Percentiles rank a stretch among this genome's conserved stretches.
phyloP scores from a whole-genome alignment of 495 filamentous ascomycete genomes.

The Penicillium soppii region DNA sequence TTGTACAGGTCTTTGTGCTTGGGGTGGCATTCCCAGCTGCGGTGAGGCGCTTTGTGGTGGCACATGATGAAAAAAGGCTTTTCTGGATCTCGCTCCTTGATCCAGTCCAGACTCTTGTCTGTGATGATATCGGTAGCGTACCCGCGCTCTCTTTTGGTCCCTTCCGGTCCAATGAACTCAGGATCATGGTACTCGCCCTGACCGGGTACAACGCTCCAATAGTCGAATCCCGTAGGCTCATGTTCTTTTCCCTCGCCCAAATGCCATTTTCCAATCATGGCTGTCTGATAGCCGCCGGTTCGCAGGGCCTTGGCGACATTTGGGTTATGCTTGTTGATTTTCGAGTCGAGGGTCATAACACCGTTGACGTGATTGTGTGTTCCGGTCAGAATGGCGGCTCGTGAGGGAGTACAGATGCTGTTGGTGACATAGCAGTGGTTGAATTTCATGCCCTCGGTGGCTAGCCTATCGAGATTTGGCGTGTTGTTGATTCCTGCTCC shows the following conservation, averaged over 20 bases:
- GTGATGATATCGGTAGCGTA: conserved; percentile 48
- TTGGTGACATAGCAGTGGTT: conserved; percentile 50
- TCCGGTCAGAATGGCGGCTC: conserved; percentile 42
- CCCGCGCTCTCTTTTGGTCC: conserved; percentile 21
- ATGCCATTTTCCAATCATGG: conserved; percentile 48
- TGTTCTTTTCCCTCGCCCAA: conserved; percentile 39
- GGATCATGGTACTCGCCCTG: conserved; percentile 45
- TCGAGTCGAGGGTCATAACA: conserved; percentile 39
- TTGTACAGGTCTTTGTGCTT: conserved; percentile 41
- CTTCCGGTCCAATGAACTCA: conserved; percentile 31
- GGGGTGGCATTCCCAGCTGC: conserved; percentile 41
- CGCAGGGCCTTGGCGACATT: conserved; percentile 43
- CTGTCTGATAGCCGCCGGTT: conserved; percentile 40
- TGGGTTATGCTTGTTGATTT: conserved; percentile 42
- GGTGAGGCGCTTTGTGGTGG: conserved; percentile 47
- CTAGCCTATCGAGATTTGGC: conserved; percentile 42
- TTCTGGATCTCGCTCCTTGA: conserved; percentile 24
- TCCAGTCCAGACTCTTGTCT: conserved; percentile 37
- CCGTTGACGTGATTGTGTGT: conserved; percentile 48
- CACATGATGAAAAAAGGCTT: conserved; percentile 51
- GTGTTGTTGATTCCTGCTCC: conserved; percentile 44
- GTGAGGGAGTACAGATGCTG: conserved; percentile 43
- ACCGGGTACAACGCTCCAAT: conserved; percentile 39
- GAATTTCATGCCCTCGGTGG: conserved; percentile 45
- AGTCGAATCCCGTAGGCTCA: conserved; percentile 44